A percentile compares a stretch with the other conserved stretches of the same genome.
phyloP scores from a whole-genome alignment of 352 stramenopile species.

The Globisporangium echinulatum region DNA sequence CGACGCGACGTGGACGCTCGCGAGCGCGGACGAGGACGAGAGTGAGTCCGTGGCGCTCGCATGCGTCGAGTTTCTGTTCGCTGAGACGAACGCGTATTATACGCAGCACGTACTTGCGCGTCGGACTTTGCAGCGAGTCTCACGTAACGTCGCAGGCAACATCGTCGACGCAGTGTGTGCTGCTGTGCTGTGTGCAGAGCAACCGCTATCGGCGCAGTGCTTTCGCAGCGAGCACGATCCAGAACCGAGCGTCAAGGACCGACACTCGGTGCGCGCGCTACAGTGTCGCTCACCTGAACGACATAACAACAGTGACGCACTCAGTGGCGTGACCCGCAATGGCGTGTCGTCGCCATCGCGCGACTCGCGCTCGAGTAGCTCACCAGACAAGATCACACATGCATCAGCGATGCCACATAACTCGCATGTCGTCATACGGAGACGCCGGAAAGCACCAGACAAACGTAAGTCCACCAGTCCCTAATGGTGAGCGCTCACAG shows the following conservation, averaged over 20 bases:
- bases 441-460: neutral
- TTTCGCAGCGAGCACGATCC: constrained; percentile 25
- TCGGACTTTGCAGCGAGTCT: constrained; percentile 16
- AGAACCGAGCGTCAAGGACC: constrained; percentile 24
- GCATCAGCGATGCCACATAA: neutral
- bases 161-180: constrained; percentile 32
- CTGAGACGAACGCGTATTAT: constrained; percentile 50
- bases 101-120: constrained; percentile 27
- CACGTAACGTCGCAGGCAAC: constrained; percentile 22
- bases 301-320: neutral
- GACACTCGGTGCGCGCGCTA: constrained; percentile 39
- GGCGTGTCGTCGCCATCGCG: neutral
- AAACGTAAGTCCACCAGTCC: neutral
- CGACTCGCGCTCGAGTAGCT: constrained; percentile 4
- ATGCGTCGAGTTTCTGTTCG: constrained; percentile 44
- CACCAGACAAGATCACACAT: constrained; percentile 4
- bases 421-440: neutral
- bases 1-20: constrained; percentile 24
- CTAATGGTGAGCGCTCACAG: neutral
- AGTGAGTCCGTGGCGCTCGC: constrained; percentile 48
- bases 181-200: constrained; percentile 21
- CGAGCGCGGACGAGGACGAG: constrained; percentile 33
- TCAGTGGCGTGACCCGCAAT: neutral
- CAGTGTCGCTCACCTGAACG: constrained; percentile 31
- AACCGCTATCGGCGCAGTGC: constrained; percentile 2